These are phyloP conservation scores for Echium plantagineum DNA, from an alignment of 257 asterid genomes.

Conservation along the genomic window DNA sequence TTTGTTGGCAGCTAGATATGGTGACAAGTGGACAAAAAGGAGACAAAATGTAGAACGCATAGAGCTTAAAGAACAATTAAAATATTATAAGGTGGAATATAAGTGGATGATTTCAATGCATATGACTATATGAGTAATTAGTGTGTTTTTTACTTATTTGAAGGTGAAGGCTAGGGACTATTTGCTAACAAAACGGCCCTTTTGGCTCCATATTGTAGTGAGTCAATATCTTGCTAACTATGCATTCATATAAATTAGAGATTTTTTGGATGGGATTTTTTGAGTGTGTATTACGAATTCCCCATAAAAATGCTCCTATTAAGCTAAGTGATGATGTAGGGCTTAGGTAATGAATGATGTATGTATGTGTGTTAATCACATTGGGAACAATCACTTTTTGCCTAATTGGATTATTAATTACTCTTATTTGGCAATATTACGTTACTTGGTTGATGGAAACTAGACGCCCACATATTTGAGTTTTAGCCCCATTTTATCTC, in stretches of 20 bases:
- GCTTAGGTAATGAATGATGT: background rate
- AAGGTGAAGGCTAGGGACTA: constrained; percentile 18
- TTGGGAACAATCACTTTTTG: too few species aligned
- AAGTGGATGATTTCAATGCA: constrained; percentile 4
- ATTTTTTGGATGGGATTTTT: background rate
- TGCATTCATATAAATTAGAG: background rate
- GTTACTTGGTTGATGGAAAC: too few species aligned
- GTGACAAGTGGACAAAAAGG: constrained; percentile 29
- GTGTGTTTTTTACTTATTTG: constrained; percentile 33
- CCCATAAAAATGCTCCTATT: background rate
- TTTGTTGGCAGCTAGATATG: constrained; percentile 2
- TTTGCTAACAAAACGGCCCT: constrained; percentile 28
- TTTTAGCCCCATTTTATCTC: too few species aligned
- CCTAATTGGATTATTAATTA: too few species aligned
- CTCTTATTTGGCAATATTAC: too few species aligned
- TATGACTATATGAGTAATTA: constrained; percentile 7
- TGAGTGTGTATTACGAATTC: background rate
- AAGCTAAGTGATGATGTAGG: background rate
- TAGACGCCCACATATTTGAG: too few species aligned
- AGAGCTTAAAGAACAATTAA: background rate
- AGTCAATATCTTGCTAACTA: background rate
- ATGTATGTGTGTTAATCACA: too few species aligned
- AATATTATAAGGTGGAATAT: too few species aligned
- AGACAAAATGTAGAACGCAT: background rate
- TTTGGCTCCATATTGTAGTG: background rate